Conservation (phyloP, 2,329 filamentous ascomycete species). For the Hypoxylon sp. region DNA sequence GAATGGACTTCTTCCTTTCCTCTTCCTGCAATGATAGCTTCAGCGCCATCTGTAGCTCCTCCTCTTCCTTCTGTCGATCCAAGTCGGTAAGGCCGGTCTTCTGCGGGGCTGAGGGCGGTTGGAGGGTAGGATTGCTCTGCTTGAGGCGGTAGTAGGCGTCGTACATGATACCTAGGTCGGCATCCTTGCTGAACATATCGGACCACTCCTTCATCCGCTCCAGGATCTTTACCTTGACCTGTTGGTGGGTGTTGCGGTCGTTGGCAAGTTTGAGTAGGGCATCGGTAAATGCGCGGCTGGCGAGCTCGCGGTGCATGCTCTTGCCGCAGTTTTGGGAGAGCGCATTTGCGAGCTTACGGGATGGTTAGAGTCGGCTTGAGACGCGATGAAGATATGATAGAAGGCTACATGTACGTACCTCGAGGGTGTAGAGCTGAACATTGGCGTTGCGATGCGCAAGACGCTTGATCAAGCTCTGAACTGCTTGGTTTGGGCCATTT, state of each 20-base stretch:
- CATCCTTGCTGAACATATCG: constrained; percentile 91
- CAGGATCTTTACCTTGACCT: constrained; percentile 97
- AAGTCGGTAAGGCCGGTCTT: constrained; percentile 92
- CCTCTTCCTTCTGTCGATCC: constrained; percentile 95
- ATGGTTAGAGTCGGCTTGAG: constrained; percentile 11
- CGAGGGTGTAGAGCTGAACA: constrained; percentile 94
- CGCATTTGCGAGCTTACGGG: constrained; percentile 82
- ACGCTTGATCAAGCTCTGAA: constrained; percentile 91
- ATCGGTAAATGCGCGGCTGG: constrained; percentile 94
- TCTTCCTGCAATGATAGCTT: constrained; percentile 95
- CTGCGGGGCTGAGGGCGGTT: constrained; percentile 91
- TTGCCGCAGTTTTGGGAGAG: constrained; percentile 93
- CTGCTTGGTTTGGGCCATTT: constrained; percentile 82
- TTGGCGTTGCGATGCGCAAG: constrained; percentile 95
- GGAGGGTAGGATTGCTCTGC: constrained; percentile 85
- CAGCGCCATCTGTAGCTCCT: constrained; percentile 96
- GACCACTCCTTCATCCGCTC: constrained; percentile 98
- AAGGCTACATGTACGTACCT: constrained; percentile 69
- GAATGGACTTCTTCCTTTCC: constrained; percentile 67
- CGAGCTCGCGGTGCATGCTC: constrained; percentile 88
- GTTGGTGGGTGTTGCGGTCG: constrained; percentile 95
- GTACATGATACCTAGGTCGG: constrained; percentile 97
- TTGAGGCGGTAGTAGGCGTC: constrained; percentile 93
- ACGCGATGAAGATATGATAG: constrained; percentile 11
- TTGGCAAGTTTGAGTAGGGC: constrained; percentile 90